Evolutionary conservation across 2,329 filamentous ascomycete genomes (phyloP).

Genomic region (Pseudogymnoascus sp.): DNA sequence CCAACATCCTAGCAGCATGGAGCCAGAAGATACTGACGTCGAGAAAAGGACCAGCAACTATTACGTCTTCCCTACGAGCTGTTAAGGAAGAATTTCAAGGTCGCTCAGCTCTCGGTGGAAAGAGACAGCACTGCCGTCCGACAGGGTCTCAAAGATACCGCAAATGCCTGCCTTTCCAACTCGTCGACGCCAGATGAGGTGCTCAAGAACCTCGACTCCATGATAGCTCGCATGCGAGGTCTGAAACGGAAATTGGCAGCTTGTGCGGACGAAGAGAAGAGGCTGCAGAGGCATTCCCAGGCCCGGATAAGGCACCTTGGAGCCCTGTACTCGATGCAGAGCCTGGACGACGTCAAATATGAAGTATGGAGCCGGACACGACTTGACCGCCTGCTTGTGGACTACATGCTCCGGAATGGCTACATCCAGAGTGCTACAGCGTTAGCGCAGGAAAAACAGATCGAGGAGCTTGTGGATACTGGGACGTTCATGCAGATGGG

Average conservation of each 20-base stretch:
- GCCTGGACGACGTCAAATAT: constrained; percentile 85
- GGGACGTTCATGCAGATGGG: constrained; percentile 80
- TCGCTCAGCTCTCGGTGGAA: constrained; percentile 68
- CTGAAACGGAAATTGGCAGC: constrained; percentile 79
- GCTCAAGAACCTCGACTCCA: constrained; percentile 72
- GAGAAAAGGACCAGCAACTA: constrained; percentile 75
- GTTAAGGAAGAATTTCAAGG: constrained; percentile 87
- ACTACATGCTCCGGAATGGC: constrained; percentile 80
- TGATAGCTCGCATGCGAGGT: constrained; percentile 75
- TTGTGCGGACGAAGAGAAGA: constrained; percentile 70
- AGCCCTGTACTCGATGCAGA: constrained; percentile 70
- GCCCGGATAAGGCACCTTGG: constrained; percentile 74
- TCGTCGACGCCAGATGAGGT: constrained; percentile 58
- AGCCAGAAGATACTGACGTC: constrained; percentile 13
- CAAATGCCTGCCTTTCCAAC: constrained; percentile 58
- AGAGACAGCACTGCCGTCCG: constrained; percentile 58
- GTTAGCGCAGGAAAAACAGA: constrained; percentile 65
- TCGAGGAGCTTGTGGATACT: constrained; percentile 77
- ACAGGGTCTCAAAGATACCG: constrained; percentile 51
- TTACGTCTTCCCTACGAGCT: constrained; percentile 89
- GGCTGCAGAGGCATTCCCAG: constrained; percentile 64
- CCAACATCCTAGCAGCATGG: constrained; percentile 5
- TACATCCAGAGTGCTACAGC: constrained; percentile 69
- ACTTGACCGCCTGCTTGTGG: constrained; percentile 78
- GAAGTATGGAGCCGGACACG: constrained; percentile 79